Evolutionary conservation across 208 protist genomes (phyloP).

Genomic region (Acanthamoeba lugdunensis): DNA sequence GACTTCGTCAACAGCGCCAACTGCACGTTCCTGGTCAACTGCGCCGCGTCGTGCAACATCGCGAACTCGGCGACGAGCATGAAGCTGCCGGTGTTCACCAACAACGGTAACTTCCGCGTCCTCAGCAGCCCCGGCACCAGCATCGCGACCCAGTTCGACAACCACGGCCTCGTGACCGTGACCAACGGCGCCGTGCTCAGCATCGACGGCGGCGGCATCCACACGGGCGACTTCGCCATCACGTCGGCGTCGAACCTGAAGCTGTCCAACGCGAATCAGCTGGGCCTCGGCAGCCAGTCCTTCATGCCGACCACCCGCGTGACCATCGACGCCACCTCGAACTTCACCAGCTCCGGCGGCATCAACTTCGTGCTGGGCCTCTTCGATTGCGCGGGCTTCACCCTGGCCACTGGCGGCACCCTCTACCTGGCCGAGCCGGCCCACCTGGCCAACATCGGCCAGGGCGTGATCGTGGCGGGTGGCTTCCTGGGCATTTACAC

Average conservation of each 20-base stretch:
- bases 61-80: neutral
- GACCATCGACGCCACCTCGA: conserved; percentile 49
- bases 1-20: conserved; percentile 30
- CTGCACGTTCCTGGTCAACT: conserved; percentile 30
- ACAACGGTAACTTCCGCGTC: conserved; percentile 21
- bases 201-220: conserved; percentile 59
- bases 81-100: conserved; percentile 65
- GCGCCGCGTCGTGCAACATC: conserved; percentile 4
- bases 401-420: conserved; percentile 20
- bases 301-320: conserved; percentile 14
- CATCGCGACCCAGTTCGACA: conserved; percentile 43
- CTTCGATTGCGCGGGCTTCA: conserved; percentile 22
- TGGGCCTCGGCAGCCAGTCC: conserved; percentile 47
- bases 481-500: conserved; percentile 68
- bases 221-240: conserved; percentile 56
- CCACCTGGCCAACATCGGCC: conserved; percentile 7
- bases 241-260: neutral
- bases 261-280: conserved; percentile 56
- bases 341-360: conserved; percentile 60
- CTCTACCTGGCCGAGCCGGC: conserved; percentile 55
- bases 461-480: conserved; percentile 30
- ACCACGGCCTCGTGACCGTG: conserved; percentile 62
- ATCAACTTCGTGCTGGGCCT: conserved; percentile 70
- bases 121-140: conserved; percentile 30
- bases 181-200: neutral